phyloP scores from a whole-genome alignment of 2,329 filamentous ascomycete species.

The Epicoccum nigrum region DNA sequence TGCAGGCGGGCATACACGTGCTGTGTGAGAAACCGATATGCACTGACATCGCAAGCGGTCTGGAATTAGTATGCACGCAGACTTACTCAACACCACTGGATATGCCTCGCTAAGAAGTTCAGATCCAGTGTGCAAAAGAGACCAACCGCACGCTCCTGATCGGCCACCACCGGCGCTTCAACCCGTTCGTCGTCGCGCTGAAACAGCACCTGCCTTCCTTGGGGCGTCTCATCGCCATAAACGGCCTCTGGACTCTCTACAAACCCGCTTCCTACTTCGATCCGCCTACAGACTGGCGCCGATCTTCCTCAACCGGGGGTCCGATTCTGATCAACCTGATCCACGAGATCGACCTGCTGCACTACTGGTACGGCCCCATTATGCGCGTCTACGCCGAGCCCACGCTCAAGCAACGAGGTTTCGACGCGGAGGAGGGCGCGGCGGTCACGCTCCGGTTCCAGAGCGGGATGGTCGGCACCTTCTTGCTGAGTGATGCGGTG shows the following conservation, averaged over 20 bases:
- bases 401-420: background rate
- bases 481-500: slow-evolving; percentile 1
- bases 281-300: background rate
- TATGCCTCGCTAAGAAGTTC: no score
- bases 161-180: slow-evolving; percentile 5
- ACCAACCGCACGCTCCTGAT: background rate
- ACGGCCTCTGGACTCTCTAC: background rate
- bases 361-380: slow-evolving; percentile 1
- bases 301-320: background rate
- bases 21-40: slow-evolving; percentile 4
- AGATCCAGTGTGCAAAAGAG: background rate
- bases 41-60: background rate
- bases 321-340: slow-evolving; percentile 2
- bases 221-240: slow-evolving; percentile 2
- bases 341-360: slow-evolving; percentile 2
- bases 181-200: background rate
- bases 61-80: background rate
- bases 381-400: background rate
- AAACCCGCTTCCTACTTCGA: background rate
- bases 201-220: slow-evolving; percentile 1
- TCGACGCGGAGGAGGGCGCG: slow-evolving; percentile 2
- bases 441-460: background rate
- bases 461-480: background rate
- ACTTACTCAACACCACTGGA: no score
- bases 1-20: background rate